These are phyloP conservation scores for Chrysosporium queenslandicum DNA, from an alignment of 2,329 filamentous ascomycete genomes.

Conservation along the genomic window DNA sequence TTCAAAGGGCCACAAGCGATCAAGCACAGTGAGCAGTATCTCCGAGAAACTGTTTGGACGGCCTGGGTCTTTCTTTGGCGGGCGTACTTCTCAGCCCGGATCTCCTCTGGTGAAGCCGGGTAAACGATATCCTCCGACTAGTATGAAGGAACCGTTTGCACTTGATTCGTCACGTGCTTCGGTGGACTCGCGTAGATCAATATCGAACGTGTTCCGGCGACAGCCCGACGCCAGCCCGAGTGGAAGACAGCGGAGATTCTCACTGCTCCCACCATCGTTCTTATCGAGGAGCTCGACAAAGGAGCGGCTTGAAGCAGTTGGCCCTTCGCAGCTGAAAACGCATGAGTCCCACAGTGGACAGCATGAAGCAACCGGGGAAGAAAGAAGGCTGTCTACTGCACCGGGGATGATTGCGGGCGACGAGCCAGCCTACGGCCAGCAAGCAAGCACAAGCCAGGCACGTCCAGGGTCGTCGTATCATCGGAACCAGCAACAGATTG, in stretches of 20 bases:
- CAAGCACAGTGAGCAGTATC: slow-evolving; percentile 68
- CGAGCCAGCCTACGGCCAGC: not conserved
- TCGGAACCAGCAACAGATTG: not conserved
- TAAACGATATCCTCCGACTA: slow-evolving; percentile 78
- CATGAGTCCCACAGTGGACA: slow-evolving; percentile 19
- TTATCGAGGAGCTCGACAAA: slow-evolving; percentile 53
- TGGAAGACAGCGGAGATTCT: slow-evolving; percentile 58
- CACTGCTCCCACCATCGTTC: slow-evolving; percentile 55
- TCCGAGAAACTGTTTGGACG: slow-evolving; percentile 77
- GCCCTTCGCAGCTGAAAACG: slow-evolving; percentile 31
- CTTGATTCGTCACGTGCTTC: slow-evolving; percentile 53
- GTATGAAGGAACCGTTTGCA: slow-evolving; percentile 57
- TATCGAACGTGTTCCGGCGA: slow-evolving; percentile 62
- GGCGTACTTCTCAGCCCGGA: slow-evolving; percentile 32
- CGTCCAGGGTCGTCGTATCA: slow-evolving; percentile 9
- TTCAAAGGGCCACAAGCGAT: slow-evolving; percentile 52
- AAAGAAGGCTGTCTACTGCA: slow-evolving; percentile 31
- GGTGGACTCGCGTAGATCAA: slow-evolving; percentile 64
- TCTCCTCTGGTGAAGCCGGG: slow-evolving; percentile 39
- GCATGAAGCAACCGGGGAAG: slow-evolving; percentile 2
- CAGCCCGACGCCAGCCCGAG: slow-evolving; percentile 55
- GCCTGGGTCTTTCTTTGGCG: slow-evolving; percentile 70
- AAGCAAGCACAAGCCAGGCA: slow-evolving; percentile 17
- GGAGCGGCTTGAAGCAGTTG: slow-evolving; percentile 39
- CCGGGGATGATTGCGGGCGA: slow-evolving; percentile 16